phyloP scores from a whole-genome alignment of 1,284 basidiomycete species.

The Trichosporon faecale region DNA sequence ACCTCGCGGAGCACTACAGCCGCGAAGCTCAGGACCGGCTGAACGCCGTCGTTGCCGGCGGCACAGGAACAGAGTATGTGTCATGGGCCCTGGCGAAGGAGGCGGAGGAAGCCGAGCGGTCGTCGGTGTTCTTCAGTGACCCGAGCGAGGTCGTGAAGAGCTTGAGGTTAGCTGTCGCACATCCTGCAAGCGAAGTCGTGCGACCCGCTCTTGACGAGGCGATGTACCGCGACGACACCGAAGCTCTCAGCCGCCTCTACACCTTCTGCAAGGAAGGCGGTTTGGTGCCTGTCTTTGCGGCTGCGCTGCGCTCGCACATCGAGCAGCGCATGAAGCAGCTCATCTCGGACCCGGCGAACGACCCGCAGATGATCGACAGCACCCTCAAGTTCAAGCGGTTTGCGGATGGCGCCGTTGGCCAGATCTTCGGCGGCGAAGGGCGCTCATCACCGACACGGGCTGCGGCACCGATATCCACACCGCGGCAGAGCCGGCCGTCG shows the following conservation, averaged over 20 bases:
- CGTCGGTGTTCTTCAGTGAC: slow-evolving; percentile 25
- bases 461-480: neutral
- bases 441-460: neutral
- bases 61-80: slow-evolving; percentile 34
- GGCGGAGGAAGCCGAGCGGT: slow-evolving; percentile 34
- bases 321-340: slow-evolving; percentile 39
- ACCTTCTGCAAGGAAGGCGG: slow-evolving; percentile 61
- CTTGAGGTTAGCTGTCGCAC: slow-evolving; percentile 15
- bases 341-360: slow-evolving; percentile 59
- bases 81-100: slow-evolving; percentile 38
- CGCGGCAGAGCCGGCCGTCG: neutral
- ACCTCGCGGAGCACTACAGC: slow-evolving; percentile 30
- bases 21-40: slow-evolving; percentile 18
- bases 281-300: slow-evolving; percentile 59
- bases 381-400: slow-evolving; percentile 69
- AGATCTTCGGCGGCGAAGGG: slow-evolving; percentile 52
- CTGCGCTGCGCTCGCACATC: slow-evolving; percentile 63
- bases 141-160: slow-evolving; percentile 25
- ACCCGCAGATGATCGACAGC: slow-evolving; percentile 66
- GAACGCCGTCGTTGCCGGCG: slow-evolving; percentile 24
- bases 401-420: slow-evolving; percentile 58
- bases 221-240: slow-evolving; percentile 58
- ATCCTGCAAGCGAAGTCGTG: slow-evolving; percentile 21
- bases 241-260: slow-evolving; percentile 62
- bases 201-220: slow-evolving; percentile 61